phyloP scores from a whole-genome alignment of 148 eudicot genomes.

The Heliosperma pusillum region DNA sequence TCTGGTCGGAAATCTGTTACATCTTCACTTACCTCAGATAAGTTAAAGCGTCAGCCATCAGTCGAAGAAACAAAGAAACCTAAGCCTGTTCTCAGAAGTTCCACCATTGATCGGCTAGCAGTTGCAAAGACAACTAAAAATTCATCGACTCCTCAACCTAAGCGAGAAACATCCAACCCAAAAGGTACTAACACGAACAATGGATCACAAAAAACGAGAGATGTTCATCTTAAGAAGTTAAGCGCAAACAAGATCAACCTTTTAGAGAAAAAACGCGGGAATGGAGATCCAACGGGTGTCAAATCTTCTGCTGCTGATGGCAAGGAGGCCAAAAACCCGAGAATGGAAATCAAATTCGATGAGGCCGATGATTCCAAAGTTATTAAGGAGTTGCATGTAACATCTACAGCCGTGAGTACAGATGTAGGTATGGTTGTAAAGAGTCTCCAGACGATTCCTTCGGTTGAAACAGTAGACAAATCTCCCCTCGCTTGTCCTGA shows the following conservation, averaged over 20 bases:
- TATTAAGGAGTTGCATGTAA: constrained; percentile 41
- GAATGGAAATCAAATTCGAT: not conserved
- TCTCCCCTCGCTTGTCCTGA: constrained; percentile 18
- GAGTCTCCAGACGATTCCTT: not conserved
- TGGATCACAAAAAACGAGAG: not conserved
- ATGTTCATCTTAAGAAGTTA: constrained; percentile 26
- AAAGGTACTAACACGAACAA: constrained; percentile 16
- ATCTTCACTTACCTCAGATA: constrained; percentile 27
- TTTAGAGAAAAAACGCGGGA: constrained; percentile 31
- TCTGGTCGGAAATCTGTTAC: constrained; percentile 33
- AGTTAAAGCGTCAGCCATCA: constrained; percentile 30
- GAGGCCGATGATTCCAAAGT: constrained; percentile 28
- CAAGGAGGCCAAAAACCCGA: constrained; percentile 17
- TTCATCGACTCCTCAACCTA: constrained; percentile 35
- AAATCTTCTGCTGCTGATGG: no score
- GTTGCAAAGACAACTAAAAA: constrained; percentile 46
- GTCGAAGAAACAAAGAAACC: constrained; percentile 31
- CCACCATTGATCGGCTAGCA: constrained; percentile 77
- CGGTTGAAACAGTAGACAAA: constrained; percentile 25
- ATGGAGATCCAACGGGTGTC: constrained; percentile 20
- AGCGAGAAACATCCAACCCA: constrained; percentile 35
- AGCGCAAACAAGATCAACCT: constrained; percentile 27
- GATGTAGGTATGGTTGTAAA: constrained; percentile 22
- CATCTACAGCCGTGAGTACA: constrained; percentile 36
- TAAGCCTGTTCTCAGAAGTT: constrained; percentile 55